Conservation (phyloP, 768 basidiomycete genomes). For the Guyanaporus albipodus region DNA sequence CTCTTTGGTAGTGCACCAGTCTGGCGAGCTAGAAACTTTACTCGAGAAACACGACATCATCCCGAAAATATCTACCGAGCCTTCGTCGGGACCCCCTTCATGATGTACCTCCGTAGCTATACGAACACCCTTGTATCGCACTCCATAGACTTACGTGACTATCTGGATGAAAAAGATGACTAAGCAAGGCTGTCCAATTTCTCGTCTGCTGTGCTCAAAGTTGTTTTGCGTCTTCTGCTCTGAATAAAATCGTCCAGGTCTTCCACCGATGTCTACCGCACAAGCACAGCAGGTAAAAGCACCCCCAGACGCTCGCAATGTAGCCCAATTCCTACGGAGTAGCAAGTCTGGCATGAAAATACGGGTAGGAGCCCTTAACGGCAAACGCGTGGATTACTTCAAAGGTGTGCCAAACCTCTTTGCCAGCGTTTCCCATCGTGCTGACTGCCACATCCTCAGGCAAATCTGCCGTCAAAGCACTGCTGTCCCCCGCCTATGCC, state of each 20-base stretch:
- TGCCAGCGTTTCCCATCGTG: background rate
- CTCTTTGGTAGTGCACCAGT: slow-evolving; percentile 81
- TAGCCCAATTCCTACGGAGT: slow-evolving; percentile 84
- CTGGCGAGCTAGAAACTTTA: slow-evolving; percentile 84
- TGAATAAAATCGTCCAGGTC: background rate
- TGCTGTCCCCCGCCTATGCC: slow-evolving; percentile 87
- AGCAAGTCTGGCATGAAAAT: slow-evolving; percentile 85
- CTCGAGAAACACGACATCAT: slow-evolving; percentile 70
- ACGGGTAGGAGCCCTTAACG: slow-evolving; percentile 85
- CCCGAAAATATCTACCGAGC: slow-evolving; percentile 37
- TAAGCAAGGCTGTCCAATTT: slow-evolving; percentile 7
- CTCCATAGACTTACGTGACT: slow-evolving; percentile 4
- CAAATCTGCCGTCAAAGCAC: slow-evolving; percentile 87
- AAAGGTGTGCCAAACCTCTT: slow-evolving; percentile 61
- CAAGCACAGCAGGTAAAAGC: slow-evolving; percentile 75
- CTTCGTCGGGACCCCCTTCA: slow-evolving; percentile 2
- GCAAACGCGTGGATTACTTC: slow-evolving; percentile 96
- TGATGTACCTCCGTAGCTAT: background rate
- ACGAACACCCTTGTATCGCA: background rate
- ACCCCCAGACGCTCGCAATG: slow-evolving; percentile 72
- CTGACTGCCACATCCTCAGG: slow-evolving; percentile 44
- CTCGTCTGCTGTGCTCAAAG: background rate
- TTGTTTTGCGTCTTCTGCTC: too few species aligned
- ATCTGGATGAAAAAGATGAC: slow-evolving; percentile 5
- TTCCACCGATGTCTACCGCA: slow-evolving; percentile 36